Evolutionary conservation across 306 rosid genomes (phyloP).

Genomic region (Dicorynia guianensis): DNA sequence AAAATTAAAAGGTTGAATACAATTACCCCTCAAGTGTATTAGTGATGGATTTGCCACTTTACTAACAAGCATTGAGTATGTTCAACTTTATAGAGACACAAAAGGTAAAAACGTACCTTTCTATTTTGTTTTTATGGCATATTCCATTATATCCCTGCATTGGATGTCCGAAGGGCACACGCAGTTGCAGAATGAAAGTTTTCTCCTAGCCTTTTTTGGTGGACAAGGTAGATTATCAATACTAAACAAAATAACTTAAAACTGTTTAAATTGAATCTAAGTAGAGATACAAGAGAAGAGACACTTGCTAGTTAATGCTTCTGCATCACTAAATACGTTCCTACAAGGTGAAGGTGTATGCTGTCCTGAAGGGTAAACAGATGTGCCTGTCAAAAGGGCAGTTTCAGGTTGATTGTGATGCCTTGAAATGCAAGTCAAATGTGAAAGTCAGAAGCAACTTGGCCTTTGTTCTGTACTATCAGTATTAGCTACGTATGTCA

Average conservation of each 20-base stretch:
- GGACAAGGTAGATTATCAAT: too few species aligned
- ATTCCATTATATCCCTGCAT: background rate
- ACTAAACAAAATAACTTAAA: too few species aligned
- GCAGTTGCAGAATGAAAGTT: too few species aligned
- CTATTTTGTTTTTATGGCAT: background rate
- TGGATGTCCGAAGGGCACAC: background rate
- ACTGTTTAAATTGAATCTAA: too few species aligned
- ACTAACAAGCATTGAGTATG: conserved; percentile 24
- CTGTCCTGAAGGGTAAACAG: background rate
- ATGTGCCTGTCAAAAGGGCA: too few species aligned
- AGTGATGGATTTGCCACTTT: conserved; percentile 25
- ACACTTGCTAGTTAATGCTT: conserved; percentile 13
- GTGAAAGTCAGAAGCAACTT: background rate
- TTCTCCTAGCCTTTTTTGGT: too few species aligned
- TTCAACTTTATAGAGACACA: conserved; percentile 26
- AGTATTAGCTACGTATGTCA: background rate
- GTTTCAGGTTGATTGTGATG: too few species aligned
- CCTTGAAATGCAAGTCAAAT: too few species aligned
- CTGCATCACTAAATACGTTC: background rate
- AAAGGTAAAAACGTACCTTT: background rate
- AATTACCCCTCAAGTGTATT: background rate
- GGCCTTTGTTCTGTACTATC: background rate
- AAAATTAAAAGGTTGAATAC: too few species aligned
- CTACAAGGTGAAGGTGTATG: conserved; percentile 18
- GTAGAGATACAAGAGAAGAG: background rate